Conservation (phyloP, 306 rosid genomes). For the Cicer cuneatum region DNA sequence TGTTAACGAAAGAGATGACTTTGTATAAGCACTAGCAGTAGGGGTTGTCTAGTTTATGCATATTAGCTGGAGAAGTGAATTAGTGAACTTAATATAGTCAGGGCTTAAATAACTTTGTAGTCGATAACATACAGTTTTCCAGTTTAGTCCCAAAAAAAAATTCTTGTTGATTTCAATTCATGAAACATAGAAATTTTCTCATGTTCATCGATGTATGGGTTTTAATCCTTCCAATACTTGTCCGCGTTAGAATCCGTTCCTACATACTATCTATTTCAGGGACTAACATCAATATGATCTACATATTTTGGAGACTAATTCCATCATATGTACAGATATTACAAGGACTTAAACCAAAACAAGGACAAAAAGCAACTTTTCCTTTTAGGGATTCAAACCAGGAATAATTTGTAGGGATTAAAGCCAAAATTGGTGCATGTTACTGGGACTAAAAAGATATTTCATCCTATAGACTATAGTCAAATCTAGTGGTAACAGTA, state of each 20-base stretch:
- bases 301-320: neutral
- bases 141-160: neutral
- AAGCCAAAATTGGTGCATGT: neutral
- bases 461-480: neutral
- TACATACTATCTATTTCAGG: neutral
- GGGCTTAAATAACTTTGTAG: neutral
- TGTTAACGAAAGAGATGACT: neutral
- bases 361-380: neutral
- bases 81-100: neutral
- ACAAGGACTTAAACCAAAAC: neutral
- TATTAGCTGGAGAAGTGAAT: conserved; percentile 15
- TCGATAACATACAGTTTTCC: neutral
- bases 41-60: neutral
- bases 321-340: neutral
- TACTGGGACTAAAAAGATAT: neutral
- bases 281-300: neutral
- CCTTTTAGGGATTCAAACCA: neutral
- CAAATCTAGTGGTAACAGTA: neutral
- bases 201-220: neutral
- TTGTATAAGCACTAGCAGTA: conserved; percentile 7
- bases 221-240: neutral
- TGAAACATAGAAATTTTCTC: neutral
- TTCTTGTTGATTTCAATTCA: neutral
- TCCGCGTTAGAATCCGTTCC: neutral
- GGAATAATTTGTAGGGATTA: neutral